phyloP scores from a whole-genome alignment of 176 grass and related monocot genomes.

The Zizania latifolia region DNA sequence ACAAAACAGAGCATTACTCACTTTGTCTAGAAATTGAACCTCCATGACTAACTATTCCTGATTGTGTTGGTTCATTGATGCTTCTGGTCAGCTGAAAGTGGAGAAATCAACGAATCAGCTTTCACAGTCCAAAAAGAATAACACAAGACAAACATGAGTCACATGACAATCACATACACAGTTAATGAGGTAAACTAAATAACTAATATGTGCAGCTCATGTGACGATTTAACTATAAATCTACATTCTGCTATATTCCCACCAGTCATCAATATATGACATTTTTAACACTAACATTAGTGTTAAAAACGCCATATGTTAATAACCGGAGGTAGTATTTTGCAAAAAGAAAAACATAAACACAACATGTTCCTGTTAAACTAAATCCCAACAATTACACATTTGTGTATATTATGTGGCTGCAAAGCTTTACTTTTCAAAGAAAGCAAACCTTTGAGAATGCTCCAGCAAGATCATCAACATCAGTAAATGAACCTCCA shows the following conservation, averaged over 20 bases:
- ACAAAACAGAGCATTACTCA: conserved; percentile 18
- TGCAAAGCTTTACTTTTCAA: not conserved
- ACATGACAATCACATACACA: too few species aligned
- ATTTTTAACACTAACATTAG: too few species aligned
- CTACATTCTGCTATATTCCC: not conserved
- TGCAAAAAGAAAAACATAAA: not conserved
- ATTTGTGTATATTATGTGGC: not conserved
- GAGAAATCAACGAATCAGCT: not conserved
- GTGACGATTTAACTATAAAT: not conserved
- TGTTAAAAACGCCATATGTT: too few species aligned
- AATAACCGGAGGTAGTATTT: too few species aligned
- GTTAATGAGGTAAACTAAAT: not conserved
- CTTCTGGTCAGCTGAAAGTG: conserved; percentile 45
- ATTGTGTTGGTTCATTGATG: conserved; percentile 41
- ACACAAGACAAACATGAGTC: not conserved
- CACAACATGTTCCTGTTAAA: not conserved
- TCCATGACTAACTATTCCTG: conserved; percentile 33
- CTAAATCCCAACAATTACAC: not conserved
- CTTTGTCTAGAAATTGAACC: conserved; percentile 62
- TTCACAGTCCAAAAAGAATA: not conserved
- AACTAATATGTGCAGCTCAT: not conserved
- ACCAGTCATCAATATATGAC: too few species aligned
- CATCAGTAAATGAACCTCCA: conserved; percentile 41
- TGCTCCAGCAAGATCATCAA: conserved; percentile 55
- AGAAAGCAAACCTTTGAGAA: conserved; percentile 52